Evolutionary conservation across 148 eudicot species (phyloP).

Genomic region (Rhododendron ferrugineum): DNA sequence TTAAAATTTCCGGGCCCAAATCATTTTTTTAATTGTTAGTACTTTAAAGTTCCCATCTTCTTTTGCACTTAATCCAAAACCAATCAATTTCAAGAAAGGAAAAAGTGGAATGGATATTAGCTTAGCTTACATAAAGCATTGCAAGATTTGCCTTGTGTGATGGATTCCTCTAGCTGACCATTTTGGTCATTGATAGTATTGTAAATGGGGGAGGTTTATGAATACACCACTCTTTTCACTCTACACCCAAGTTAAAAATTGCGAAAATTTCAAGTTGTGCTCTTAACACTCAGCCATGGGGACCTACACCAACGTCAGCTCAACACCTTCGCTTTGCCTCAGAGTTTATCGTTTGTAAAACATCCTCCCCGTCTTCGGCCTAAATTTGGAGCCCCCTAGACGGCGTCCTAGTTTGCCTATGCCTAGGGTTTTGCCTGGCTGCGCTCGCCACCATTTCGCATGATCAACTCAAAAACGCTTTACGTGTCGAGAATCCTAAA

Average conservation of each 20-base stretch:
- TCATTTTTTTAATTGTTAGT: background rate
- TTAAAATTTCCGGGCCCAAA: background rate
- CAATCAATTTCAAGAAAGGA: background rate
- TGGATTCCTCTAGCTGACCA: constrained; percentile 15
- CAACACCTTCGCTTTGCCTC: background rate
- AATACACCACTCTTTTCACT: background rate
- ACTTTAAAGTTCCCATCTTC: constrained; percentile 15
- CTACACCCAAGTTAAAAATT: background rate
- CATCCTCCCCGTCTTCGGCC: background rate
- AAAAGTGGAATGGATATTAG: constrained; percentile 13
- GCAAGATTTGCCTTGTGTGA: constrained; percentile 16
- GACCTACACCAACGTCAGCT: background rate
- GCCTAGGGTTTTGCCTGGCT: background rate
- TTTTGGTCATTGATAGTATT: background rate
- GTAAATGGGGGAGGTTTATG: background rate
- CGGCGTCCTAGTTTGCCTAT: background rate
- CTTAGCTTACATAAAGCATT: background rate
- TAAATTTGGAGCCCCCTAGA: background rate
- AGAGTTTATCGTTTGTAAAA: too few species aligned
- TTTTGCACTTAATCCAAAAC: constrained; percentile 8
- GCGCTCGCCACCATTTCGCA: background rate
- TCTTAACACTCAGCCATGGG: background rate
- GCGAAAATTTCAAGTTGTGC: background rate
- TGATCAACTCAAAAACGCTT: background rate
- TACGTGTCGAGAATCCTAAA: too few species aligned